These are phyloP conservation scores for Usnea hakonensis DNA, from an alignment of 495 filamentous ascomycete species.

Conservation along the genomic window DNA sequence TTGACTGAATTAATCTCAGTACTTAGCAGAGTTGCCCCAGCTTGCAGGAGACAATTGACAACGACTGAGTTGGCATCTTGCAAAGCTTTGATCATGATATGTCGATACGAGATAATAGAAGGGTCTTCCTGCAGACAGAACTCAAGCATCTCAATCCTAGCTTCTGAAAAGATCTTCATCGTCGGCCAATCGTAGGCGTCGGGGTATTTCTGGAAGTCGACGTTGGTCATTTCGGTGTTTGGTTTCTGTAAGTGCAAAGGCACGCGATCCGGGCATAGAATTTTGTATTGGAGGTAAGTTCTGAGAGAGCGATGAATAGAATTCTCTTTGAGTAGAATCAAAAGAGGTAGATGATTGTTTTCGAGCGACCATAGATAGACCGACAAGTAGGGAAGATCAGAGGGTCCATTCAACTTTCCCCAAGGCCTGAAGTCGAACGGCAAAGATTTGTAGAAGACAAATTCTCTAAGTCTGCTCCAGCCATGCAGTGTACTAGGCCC, in stretches of 20 bases:
- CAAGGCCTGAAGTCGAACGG: not conserved
- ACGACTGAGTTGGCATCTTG: not conserved
- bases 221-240: no score
- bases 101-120: not conserved
- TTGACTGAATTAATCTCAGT: not conserved
- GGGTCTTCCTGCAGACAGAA: not conserved
- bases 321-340: not conserved
- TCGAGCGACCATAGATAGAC: not conserved
- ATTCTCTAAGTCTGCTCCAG: not conserved
- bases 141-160: not conserved
- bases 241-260: not conserved
- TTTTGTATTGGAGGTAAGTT: not conserved
- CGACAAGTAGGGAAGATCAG: not conserved
- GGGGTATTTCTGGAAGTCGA: not conserved
- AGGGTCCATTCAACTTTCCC: not conserved
- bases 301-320: not conserved
- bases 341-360: not conserved
- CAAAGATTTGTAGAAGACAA: not conserved
- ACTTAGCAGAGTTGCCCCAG: not conserved
- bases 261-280: not conserved
- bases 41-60: not conserved
- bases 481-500: not conserved
- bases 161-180: not conserved
- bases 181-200: not conserved
- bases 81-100: not conserved